These are phyloP conservation scores for Acer campestre DNA, from an alignment of 345 rosid genomes.

Conservation along the genomic window DNA sequence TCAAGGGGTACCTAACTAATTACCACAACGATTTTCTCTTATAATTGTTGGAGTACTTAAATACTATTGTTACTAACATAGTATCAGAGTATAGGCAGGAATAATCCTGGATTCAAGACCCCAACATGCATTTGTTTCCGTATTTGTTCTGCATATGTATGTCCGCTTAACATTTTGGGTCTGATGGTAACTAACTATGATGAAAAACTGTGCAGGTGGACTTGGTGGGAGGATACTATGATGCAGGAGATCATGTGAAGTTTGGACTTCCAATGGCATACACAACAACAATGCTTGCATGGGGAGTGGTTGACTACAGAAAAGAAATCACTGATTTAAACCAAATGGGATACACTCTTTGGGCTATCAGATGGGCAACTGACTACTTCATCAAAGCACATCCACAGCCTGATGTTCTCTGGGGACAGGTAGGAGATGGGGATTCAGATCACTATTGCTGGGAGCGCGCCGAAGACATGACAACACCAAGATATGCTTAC, in stretches of 20 bases:
- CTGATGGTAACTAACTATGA: too few species aligned
- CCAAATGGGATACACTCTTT: slow-evolving; percentile 61
- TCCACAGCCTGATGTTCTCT: slow-evolving; percentile 67
- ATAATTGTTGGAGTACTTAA: too few species aligned
- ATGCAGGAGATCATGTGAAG: slow-evolving; percentile 92
- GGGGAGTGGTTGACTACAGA: slow-evolving; percentile 69
- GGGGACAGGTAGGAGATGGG: slow-evolving; percentile 92
- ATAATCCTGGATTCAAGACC: too few species aligned
- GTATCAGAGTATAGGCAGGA: too few species aligned
- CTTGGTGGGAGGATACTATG: slow-evolving; percentile 89
- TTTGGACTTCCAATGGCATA: slow-evolving; percentile 93
- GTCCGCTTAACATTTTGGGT: too few species aligned
- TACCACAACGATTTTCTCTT: too few species aligned
- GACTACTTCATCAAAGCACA: slow-evolving; percentile 86
- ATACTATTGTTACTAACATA: too few species aligned
- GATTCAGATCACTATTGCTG: slow-evolving; percentile 85
- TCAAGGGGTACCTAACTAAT: slow-evolving; percentile 43
- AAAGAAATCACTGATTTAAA: slow-evolving; percentile 53
- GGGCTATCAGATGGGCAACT: slow-evolving; percentile 79
- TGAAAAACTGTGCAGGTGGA: slow-evolving; percentile 46
- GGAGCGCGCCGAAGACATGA: slow-evolving; percentile 93
- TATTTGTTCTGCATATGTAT: too few species aligned
- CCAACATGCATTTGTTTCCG: too few species aligned
- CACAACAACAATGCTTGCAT: slow-evolving; percentile 66
- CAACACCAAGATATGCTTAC: slow-evolving; percentile 75